Conservation (phyloP, 192 early-diverging fungal species). For the Geranomyces variabilis region DNA sequence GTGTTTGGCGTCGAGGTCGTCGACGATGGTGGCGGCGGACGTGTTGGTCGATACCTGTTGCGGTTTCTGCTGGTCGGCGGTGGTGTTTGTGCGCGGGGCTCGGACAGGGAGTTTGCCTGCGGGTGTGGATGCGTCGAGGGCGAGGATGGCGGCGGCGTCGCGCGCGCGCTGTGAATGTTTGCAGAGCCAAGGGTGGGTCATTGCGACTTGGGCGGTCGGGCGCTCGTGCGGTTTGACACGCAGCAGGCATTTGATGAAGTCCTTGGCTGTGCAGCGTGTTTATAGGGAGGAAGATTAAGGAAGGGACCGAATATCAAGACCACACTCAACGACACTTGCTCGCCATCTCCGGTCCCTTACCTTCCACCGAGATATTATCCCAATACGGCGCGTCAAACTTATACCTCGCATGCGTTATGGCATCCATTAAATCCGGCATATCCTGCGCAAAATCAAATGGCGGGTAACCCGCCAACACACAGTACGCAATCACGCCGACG, state of each 20-base stretch:
- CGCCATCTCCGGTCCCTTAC: conserved; percentile 17
- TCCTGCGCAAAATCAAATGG: conserved; percentile 71
- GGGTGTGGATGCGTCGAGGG: neutral
- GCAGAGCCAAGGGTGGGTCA: conserved; percentile 37
- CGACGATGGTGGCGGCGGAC: neutral
- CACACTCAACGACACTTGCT: too few relatives aligned
- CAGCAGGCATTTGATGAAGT: conserved; percentile 47
- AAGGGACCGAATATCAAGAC: too few relatives aligned
- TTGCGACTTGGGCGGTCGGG: conserved; percentile 37
- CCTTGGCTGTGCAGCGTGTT: conserved; percentile 45
- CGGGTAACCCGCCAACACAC: conserved; percentile 77
- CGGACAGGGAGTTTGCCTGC: neutral
- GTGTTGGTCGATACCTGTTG: neutral
- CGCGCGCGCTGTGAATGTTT: conserved; percentile 15
- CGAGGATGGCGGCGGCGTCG: conserved; percentile 1
- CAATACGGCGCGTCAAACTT: conserved; percentile 74
- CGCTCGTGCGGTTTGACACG: conserved; percentile 47
- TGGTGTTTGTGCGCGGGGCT: neutral
- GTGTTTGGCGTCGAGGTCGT: neutral
- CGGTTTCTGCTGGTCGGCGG: neutral
- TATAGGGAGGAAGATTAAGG: too few relatives aligned
- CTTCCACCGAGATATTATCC: conserved; percentile 64
- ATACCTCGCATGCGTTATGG: conserved; percentile 61
- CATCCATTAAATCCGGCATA: conserved; percentile 52
- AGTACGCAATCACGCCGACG: conserved; percentile 87